Evolutionary conservation across 495 filamentous ascomycete genomes (phyloP).

Genomic region (Tuber melanosporum): DNA sequence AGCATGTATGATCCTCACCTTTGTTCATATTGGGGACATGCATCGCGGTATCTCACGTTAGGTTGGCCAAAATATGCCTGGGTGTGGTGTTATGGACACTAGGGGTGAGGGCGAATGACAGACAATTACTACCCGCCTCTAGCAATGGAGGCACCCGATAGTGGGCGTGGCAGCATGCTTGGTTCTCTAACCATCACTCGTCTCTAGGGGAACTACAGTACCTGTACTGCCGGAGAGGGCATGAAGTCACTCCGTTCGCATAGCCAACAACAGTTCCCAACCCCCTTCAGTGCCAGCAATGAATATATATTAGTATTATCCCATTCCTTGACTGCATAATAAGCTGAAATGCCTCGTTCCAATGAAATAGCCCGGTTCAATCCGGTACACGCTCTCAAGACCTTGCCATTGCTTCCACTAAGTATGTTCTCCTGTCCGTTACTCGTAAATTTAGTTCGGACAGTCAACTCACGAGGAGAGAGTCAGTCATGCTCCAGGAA

Average conservation of each 20-base stretch:
- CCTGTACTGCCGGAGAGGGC: conserved; percentile 16
- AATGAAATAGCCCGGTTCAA: conserved; percentile 7
- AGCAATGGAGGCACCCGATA: conserved; percentile 17
- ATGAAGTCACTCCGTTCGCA: conserved; percentile 16
- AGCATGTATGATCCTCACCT: conserved; percentile 30
- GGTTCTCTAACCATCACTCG: conserved; percentile 34
- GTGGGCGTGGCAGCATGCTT: conserved; percentile 24
- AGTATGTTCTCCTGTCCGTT: neutral
- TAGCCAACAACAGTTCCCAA: conserved; percentile 5
- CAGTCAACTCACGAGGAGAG: conserved; percentile 1
- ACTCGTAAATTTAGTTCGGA: neutral
- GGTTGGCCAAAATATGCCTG: conserved; percentile 21
- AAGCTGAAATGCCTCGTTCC: conserved; percentile 11
- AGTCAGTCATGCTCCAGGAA: neutral
- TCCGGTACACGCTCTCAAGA: neutral
- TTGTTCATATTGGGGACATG: conserved; percentile 31
- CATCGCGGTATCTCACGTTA: conserved; percentile 34
- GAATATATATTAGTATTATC: conserved; percentile 8
- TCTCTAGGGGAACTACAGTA: conserved; percentile 4
- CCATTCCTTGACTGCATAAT: conserved; percentile 8
- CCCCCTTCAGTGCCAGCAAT: neutral
- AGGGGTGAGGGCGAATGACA: conserved; percentile 28
- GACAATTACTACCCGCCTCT: conserved; percentile 25
- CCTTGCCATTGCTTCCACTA: neutral
- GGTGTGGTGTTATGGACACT: conserved; percentile 25